Evolutionary conservation across 2,329 filamentous ascomycete genomes (phyloP), one percentile per base, ranked within the genome.

Genomic region (Sordariomycetes sp.): DNA sequence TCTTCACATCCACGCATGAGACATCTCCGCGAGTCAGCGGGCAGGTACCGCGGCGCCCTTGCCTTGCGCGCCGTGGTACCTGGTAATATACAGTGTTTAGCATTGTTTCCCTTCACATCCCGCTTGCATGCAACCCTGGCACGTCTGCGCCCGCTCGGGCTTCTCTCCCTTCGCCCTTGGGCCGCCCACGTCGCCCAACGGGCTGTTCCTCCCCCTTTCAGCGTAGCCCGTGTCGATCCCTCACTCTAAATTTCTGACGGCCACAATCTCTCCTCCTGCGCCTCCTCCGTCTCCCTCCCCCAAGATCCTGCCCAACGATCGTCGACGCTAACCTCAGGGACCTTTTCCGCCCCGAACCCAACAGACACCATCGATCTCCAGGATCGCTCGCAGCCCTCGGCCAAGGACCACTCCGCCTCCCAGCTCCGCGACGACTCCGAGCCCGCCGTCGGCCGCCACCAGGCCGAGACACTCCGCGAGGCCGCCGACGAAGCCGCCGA

Each of bases 331-430:
- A 53, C 55, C 43, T 59, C 52, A 4, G 28, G 28, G 25, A 14
- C 25, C 48, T 11, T 22, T 51, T 16, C 50, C 52, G 25, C 24
- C 37, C 37, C 20, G 54, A 56, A 35, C 24, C 25, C 51, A 58
- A 53, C 59, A 96, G 93, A 97, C 77, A 95, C 93, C 62, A 88
- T 97, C 74, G 94, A 97, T 75, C 85, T 97, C 57, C 94, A 97
- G 80, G 84, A 90, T 73, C 88, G 85, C 68, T 78, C 86, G 67
- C 79, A 87, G 60, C 90, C 91, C 37, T 94, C 92, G 53, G 90
- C 93, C 46, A 82, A 96, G 75, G 88, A 92, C 56, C 56, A 58
- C 51, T 58, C 56, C 16, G 53, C 40, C 24, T 58, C 56, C 24
- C 37, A 58, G 24, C 37, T 58, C 24, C 56, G 50, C 18, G 40